Evolutionary conservation across 2,329 filamentous ascomycete species (phyloP), one percentile per base, ranked within the genome.

Genomic region (Botryotinia globosa): DNA sequence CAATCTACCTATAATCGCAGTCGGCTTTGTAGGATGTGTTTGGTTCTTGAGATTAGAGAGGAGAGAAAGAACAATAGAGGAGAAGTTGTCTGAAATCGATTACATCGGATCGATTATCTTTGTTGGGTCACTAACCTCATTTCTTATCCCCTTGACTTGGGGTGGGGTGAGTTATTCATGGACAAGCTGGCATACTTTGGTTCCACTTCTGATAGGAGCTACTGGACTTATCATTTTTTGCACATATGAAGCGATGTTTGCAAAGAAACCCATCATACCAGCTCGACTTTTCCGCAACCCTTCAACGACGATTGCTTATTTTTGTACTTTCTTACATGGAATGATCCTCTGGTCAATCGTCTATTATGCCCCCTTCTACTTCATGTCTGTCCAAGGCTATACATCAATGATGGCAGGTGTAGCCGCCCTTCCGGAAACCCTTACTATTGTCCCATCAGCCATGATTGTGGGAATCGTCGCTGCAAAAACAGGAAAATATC

Each of bases 121-220:
- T 77, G 83, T 91, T 12, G 85, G 82, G 14, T 86, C 86, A 22
- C 83, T 85, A 20, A 89, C 87, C 0, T 85, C 85, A 48, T 87
- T 91, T 77, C 80, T 91, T 48, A 87, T 91, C 70, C 86, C 87
- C 0, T 78, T 91, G 4, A 88, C 88, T 2, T 90, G 88, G 84
- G 76, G 89, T 18, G 89, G 89, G 45, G 84, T 91, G 18, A 86
- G 89, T 81, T 92, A 90, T 78, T 78, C 84, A 0, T 92, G 90
- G 90, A 78, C 81, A 58, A 88, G 84, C 12, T 90, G 86, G 84
- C 83, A 85, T 1, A 90, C 88, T 0, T 81, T 92, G 5, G 83
- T 89, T 0, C 90, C 89, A 0, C 79, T 93, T 10, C 79, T 88
- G 4, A 61, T 91, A 18, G 89, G 89, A 3, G 76, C 81, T 2